These are phyloP conservation scores for Phytophthora fragariaefolia DNA, from an alignment of 352 stramenopile species.

Conservation along the genomic window DNA sequence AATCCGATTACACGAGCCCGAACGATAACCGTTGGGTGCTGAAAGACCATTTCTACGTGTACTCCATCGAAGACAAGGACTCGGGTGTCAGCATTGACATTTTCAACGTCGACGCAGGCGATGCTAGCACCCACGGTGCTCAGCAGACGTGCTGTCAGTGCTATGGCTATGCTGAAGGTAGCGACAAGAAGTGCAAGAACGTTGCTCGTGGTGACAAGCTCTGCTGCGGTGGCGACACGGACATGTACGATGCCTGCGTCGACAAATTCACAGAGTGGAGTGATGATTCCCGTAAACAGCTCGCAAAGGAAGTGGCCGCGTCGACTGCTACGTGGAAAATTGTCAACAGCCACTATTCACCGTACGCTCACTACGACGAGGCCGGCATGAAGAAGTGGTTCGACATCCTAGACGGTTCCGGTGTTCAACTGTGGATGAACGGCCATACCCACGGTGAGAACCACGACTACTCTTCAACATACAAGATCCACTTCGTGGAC, in stretches of 20 bases:
- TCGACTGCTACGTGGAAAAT: conserved; percentile 87
- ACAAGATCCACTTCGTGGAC: conserved; percentile 76
- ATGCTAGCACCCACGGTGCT: conserved; percentile 66
- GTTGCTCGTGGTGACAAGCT: conserved; percentile 52
- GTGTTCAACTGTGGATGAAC: conserved; percentile 73
- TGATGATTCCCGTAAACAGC: conserved; percentile 72
- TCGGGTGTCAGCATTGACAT: conserved; percentile 69
- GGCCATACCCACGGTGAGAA: conserved; percentile 84
- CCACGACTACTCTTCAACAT: conserved; percentile 61
- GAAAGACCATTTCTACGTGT: conserved; percentile 75
- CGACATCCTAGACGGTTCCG: conserved; percentile 51
- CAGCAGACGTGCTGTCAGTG: conserved; percentile 86
- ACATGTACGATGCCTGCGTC: conserved; percentile 67
- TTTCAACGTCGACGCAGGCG: conserved; percentile 77
- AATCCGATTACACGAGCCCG: conserved; percentile 70
- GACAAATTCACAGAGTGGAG: conserved; percentile 70
- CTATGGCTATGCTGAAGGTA: conserved; percentile 71
- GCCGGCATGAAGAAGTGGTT: conserved; percentile 69
- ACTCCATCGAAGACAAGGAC: conserved; percentile 51
- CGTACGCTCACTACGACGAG: conserved; percentile 75
- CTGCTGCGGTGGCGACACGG: conserved; percentile 62
- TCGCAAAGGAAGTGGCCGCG: conserved; percentile 51
- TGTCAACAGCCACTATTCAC: conserved; percentile 86
- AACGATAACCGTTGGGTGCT: conserved; percentile 80
- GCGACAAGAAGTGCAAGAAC: conserved; percentile 61